Evolutionary conservation across 2,329 filamentous ascomycete species (phyloP).

Genomic region (Monilinia fructicola): DNA sequence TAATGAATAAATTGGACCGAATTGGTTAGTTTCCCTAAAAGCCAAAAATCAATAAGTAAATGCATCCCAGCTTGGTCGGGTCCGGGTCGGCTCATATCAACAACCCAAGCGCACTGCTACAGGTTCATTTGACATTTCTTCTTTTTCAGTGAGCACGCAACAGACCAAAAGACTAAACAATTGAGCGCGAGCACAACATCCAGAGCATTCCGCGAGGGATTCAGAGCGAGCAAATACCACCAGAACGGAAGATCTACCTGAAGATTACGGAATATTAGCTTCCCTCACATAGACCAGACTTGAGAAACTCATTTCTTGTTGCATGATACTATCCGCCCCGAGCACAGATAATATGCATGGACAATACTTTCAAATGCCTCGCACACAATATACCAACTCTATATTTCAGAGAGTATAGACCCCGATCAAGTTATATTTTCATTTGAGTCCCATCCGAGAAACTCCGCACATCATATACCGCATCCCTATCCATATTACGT

Average conservation of each 20-base stretch:
- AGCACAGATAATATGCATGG: background rate
- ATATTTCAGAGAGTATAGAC: no score
- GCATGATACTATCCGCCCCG: background rate
- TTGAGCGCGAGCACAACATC: no score
- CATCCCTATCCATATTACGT: background rate
- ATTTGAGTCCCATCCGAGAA: background rate
- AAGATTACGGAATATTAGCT: conserved; percentile 9
- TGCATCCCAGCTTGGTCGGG: no score
- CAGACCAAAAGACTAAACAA: no score
- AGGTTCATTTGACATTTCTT: no score
- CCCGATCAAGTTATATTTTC: background rate
- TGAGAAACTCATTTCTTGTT: conserved; percentile 5
- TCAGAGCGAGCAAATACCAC: conserved; percentile 7
- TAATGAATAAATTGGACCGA: no score
- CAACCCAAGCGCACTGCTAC: no score
- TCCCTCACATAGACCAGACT: background rate
- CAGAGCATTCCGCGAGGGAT: no score
- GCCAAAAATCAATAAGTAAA: no score
- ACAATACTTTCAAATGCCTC: background rate
- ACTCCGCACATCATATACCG: background rate
- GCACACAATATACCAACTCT: background rate
- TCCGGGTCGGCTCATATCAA: no score
- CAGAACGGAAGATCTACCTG: conserved; percentile 8
- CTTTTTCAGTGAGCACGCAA: no score
- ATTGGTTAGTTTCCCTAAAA: no score